Evolutionary conservation across 257 asterid genomes (phyloP).

Genomic region (Solanum verrucosum): DNA sequence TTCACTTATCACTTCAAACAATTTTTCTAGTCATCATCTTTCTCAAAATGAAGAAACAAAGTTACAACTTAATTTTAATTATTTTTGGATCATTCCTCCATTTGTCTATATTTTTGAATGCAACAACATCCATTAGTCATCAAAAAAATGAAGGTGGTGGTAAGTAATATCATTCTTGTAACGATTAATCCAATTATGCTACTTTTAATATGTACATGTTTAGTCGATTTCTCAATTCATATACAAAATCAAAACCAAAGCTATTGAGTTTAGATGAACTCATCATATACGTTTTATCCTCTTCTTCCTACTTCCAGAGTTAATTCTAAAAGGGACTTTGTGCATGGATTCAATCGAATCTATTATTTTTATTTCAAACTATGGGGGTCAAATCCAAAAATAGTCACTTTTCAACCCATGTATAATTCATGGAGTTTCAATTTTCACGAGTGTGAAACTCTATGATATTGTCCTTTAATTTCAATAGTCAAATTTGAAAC

Average conservation of each 20-base stretch:
- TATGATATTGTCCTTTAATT: background rate
- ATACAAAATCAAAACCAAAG: background rate
- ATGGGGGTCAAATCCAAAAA: background rate
- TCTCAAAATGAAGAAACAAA: conserved; percentile 17
- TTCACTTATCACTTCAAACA: background rate
- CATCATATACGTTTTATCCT: background rate
- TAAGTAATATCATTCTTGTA: background rate
- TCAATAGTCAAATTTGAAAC: background rate
- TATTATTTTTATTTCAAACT: background rate
- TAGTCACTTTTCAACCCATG: background rate
- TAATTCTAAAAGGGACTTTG: background rate
- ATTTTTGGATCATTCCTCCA: conserved; percentile 7
- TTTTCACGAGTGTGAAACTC: background rate
- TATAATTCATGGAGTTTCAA: background rate
- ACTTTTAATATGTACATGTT: background rate
- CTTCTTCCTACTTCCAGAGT: accelerated
- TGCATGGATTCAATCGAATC: background rate
- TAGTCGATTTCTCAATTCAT: background rate
- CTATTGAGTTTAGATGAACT: background rate
- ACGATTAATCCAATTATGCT: background rate
- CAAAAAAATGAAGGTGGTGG: conserved; percentile 43
- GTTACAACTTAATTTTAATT: background rate
- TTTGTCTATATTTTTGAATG: conserved; percentile 13
- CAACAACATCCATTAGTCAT: conserved; percentile 26
- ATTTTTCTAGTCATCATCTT: background rate